A percentile compares a stretch with the other conserved stretches of the same genome.
Conservation (phyloP, 805 yeast species). For the Sugiyamaella qingdaonensis region DNA sequence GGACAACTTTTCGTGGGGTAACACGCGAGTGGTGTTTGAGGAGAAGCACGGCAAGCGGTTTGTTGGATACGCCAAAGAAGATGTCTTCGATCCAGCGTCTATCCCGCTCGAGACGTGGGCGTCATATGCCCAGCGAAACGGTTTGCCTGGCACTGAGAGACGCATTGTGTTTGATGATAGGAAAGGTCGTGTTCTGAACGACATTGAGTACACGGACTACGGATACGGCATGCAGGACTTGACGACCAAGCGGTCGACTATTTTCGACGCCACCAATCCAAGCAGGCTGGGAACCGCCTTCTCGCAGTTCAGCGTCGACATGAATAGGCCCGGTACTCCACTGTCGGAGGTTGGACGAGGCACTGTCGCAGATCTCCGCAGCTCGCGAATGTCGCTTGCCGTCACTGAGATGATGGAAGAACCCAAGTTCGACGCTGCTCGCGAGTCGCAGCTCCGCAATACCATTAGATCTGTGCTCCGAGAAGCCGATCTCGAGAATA, state of each 20-base stretch:
- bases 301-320: slow-evolving; percentile 16
- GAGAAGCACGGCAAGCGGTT: slow-evolving; percentile 49
- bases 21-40: slow-evolving; percentile 53
- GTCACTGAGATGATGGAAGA: slow-evolving; percentile 15
- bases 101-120: slow-evolving; percentile 39
- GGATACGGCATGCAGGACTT: slow-evolving; percentile 28
- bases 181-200: slow-evolving; percentile 30
- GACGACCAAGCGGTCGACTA: slow-evolving; percentile 13
- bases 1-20: slow-evolving; percentile 65
- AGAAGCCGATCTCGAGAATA: slow-evolving; percentile 32
- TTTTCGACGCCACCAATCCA: slow-evolving; percentile 13
- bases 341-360: slow-evolving; percentile 14
- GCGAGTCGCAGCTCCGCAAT: slow-evolving; percentile 26
- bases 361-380: slow-evolving; percentile 3
- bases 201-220: slow-evolving; percentile 22
- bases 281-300: slow-evolving; percentile 14
- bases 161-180: slow-evolving; percentile 33
- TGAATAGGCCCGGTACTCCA: slow-evolving; percentile 13
- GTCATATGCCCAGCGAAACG: slow-evolving; percentile 34
- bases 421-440: slow-evolving; percentile 15
- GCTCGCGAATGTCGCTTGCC: slow-evolving; percentile 14
- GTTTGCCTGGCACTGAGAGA: slow-evolving; percentile 37
- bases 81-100: slow-evolving; percentile 33
- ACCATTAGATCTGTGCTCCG: slow-evolving; percentile 31
- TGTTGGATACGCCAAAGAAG: slow-evolving; percentile 33